These are phyloP conservation scores for Plasmodium ovale DNA, from an alignment of 169 alveolate genomes.

Conservation along the genomic window DNA sequence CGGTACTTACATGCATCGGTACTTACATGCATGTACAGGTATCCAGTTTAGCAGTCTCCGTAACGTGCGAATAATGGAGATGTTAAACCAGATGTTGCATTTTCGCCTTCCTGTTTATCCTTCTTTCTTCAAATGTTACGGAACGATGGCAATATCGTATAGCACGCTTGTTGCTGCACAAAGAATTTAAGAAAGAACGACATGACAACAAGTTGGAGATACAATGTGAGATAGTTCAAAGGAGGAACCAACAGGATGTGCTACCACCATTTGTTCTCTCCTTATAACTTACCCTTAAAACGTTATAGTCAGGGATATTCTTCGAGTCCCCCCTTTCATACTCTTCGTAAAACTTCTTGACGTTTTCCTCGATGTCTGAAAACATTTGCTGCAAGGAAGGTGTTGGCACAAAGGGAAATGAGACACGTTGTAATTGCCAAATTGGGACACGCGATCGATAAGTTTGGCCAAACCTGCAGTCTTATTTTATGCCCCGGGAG, in stretches of 20 bases:
- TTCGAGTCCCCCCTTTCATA: slow-evolving; percentile 24
- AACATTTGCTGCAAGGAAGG: slow-evolving; percentile 36
- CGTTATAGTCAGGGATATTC: neutral
- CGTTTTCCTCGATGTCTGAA: slow-evolving; percentile 43
- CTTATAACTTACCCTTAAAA: slow-evolving; percentile 27
- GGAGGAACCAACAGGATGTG: neutral
- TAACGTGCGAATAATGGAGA: too few species aligned
- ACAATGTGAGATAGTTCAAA: too few species aligned
- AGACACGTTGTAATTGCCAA: neutral
- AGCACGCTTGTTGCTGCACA: slow-evolving; percentile 25
- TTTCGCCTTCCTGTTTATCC: neutral
- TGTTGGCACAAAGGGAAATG: neutral
- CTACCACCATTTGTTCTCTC: neutral
- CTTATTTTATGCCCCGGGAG: slow-evolving; percentile 92
- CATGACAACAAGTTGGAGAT: too few species aligned
- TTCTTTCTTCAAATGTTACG: slow-evolving; percentile 1
- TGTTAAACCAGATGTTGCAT: neutral
- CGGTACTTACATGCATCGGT: too few species aligned
- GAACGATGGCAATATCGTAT: slow-evolving; percentile 6
- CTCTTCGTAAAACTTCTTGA: slow-evolving; percentile 28
- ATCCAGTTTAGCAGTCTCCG: too few species aligned
- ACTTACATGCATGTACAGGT: too few species aligned
- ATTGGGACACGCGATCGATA: neutral
- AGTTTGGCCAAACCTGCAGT: slow-evolving; percentile 37
- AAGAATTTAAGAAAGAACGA: too few species aligned